Evolutionary conservation across 257 asterid genomes (phyloP).

Genomic region (Ophiorrhiza pumila): DNA sequence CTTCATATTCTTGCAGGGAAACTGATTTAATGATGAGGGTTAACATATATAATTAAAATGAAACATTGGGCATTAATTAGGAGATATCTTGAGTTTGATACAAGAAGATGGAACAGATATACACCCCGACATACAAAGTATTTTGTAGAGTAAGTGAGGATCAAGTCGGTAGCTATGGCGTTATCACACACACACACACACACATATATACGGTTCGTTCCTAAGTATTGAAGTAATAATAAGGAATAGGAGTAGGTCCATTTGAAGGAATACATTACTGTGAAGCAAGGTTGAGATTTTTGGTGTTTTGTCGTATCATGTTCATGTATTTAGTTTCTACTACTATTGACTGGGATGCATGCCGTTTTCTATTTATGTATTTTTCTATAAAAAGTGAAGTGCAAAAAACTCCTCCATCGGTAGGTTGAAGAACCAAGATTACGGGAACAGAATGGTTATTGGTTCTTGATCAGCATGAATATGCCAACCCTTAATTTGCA

Average conservation of each 20-base stretch:
- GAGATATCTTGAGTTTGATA: background rate
- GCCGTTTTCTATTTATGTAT: no score
- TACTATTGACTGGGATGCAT: background rate
- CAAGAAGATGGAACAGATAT: background rate
- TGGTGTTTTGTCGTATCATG: conserved; percentile 2
- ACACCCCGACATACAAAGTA: background rate
- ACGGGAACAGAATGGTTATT: no score
- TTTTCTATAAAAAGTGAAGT: no score
- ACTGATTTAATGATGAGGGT: no score
- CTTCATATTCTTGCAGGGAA: no score
- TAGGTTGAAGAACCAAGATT: no score
- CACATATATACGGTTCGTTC: no score
- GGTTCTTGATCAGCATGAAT: no score
- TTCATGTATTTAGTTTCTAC: background rate
- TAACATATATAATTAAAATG: no score
- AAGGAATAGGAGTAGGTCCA: conserved; percentile 9
- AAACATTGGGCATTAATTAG: background rate
- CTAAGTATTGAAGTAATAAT: conserved; percentile 10
- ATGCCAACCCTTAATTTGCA: no score
- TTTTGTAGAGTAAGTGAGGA: conserved; percentile 1
- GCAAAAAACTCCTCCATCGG: no score
- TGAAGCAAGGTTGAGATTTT: conserved; percentile 17
- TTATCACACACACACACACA: conserved; percentile 3
- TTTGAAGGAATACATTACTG: conserved; percentile 11
- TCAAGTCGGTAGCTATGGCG: conserved; percentile 20